Conservation (phyloP, 441 rosid genomes). For the Pelargonium citronellum region DNA sequence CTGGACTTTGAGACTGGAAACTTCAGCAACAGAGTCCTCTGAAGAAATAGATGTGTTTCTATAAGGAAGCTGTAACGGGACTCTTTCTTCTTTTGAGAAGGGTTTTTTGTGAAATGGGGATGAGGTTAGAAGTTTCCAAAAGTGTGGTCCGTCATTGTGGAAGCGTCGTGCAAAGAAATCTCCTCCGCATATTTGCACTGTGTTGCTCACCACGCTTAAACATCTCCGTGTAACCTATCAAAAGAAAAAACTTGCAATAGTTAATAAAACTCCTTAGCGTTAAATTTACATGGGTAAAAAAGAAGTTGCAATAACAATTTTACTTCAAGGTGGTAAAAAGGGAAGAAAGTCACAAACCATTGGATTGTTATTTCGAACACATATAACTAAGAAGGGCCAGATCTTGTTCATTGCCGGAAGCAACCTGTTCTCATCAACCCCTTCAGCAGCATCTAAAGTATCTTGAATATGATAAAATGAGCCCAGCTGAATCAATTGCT, state of each 20-base stretch:
- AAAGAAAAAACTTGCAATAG: constrained; percentile 11
- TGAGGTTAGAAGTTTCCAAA: constrained; percentile 74
- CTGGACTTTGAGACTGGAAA: constrained; percentile 72
- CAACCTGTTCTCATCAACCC: constrained; percentile 69
- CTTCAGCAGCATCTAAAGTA: constrained; percentile 49
- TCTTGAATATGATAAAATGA: constrained; percentile 72
- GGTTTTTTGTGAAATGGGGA: constrained; percentile 55
- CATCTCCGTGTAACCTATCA: constrained; percentile 66
- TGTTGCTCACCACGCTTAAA: constrained; percentile 43
- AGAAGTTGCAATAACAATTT: background rate
- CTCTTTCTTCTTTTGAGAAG: constrained; percentile 41
- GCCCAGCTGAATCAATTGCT: constrained; percentile 45
- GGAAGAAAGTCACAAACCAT: constrained; percentile 40
- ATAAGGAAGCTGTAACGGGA: constrained; percentile 67
- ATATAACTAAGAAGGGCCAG: constrained; percentile 80
- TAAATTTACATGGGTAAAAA: background rate
- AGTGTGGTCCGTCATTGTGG: constrained; percentile 59
- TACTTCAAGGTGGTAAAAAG: background rate
- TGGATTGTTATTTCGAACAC: constrained; percentile 53
- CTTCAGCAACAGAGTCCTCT: constrained; percentile 58
- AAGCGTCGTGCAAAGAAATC: constrained; percentile 93
- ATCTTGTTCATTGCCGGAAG: constrained; percentile 88
- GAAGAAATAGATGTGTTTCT: constrained; percentile 38
- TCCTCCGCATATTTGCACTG: constrained; percentile 72
- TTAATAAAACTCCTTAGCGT: background rate